Base-by-base conservation (phyloP, 2,329 filamentous ascomycete genomes). In the Botrytis squamosa region DNA sequence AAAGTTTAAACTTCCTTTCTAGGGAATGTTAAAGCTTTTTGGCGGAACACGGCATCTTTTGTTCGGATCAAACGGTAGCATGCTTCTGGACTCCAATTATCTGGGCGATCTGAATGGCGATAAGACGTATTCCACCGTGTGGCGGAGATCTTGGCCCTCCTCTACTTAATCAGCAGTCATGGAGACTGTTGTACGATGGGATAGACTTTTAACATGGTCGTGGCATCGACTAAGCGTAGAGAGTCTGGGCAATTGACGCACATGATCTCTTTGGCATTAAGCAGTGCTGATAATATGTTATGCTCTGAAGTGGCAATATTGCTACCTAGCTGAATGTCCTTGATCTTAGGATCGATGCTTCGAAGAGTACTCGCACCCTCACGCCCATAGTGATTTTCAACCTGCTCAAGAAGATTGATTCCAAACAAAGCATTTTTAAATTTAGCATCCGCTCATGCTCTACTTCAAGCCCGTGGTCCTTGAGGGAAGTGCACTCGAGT, bases 251-350 rank as follows among this genome's bases (percentile, higher is more conserved):
- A 76, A 75, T 77, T 63, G 16, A 78, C 52, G 2, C 71, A 57
- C 36, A 79, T 74, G 2, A 82, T 83, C 1, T 80, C 77, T 20
- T 79, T 73, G 0, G 87, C 77, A 0, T 81, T 78, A 16, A 81
- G 84, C 10, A 84, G 72, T n/a, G 84, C 78, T 14, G 81, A 77
- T 8, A 88, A 78, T 3, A 82, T 82, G 73, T 87, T 83, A 73
- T 83, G 82, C 1, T 85, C 85, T 5, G 84, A 83, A 10, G 52
- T 29, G 44, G 83, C 82, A 0, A 77, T 74, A 69, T 73, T 71
- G 70, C 77, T 76, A 7, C 76, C 76, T n/a, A 59, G 57, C 22
- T 60, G 44, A 57, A 72, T 44, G 6, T 44, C 36, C 73, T 60
- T 68, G 1, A 72, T 72, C 29, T 60, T 66, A 12, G 52, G 42